phyloP scores from a whole-genome alignment of 352 stramenopile genomes.

The Globisporangium takayamanum region DNA sequence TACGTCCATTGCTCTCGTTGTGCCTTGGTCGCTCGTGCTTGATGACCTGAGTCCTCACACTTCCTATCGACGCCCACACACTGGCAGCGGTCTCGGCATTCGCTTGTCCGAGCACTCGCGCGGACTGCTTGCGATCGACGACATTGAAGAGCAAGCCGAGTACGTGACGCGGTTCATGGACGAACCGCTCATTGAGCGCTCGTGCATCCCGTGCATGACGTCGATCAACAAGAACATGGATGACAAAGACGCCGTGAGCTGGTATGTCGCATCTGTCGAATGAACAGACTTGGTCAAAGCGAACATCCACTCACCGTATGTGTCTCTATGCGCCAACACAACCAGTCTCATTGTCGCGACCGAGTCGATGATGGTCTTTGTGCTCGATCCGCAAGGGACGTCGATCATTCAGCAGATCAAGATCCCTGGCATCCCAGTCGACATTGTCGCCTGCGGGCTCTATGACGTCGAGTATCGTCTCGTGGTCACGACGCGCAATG shows the following conservation, averaged over 20 bases:
- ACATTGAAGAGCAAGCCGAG: conserved; percentile 77
- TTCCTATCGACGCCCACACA: not conserved
- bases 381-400: conserved; percentile 70
- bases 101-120: conserved; percentile 62
- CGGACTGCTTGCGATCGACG: conserved; percentile 70
- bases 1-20: conserved; percentile 4
- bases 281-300: not conserved
- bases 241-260: conserved; percentile 69
- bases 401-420: conserved; percentile 65
- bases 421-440: conserved; percentile 63
- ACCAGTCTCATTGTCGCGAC: conserved; percentile 80
- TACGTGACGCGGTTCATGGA: conserved; percentile 81
- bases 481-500: conserved; percentile 80
- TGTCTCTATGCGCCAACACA: too few relatives aligned
- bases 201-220: conserved; percentile 83
- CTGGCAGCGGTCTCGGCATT: conserved; percentile 46
- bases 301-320: too few relatives aligned
- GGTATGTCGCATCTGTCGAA: conserved; percentile 19
- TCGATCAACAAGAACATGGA: conserved; percentile 88
- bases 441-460: conserved; percentile 63
- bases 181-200: conserved; percentile 59
- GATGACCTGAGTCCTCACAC: not conserved
- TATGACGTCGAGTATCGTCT: conserved; percentile 85
- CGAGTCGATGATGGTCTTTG: conserved; percentile 72
- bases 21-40: not conserved